These are phyloP conservation scores for Nannochloropsis gaditana DNA, from an alignment of 108 stramenopile genomes.

Conservation along the genomic window DNA sequence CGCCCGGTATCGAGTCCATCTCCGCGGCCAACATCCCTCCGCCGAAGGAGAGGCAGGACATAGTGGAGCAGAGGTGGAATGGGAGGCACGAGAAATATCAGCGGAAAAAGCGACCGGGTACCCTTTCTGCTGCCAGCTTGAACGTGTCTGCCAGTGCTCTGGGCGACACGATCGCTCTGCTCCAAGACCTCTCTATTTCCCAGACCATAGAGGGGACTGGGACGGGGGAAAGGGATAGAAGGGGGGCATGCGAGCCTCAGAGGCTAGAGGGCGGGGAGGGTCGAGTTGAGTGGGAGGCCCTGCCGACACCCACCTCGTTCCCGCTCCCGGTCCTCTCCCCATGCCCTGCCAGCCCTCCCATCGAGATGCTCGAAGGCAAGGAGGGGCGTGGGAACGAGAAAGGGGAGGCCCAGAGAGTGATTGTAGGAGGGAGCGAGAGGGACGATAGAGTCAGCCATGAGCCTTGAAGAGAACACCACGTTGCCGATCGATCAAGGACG, in stretches of 20 bases:
- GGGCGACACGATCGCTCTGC: neutral
- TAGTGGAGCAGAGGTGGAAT: too few species aligned
- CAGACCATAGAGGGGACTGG: neutral
- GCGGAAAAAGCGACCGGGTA: neutral
- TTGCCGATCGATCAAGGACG: too few species aligned
- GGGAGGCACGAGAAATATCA: neutral
- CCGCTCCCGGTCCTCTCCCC: neutral
- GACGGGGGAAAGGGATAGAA: neutral
- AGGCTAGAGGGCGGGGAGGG: neutral
- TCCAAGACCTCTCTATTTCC: neutral
- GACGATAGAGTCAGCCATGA: neutral
- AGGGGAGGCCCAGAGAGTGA: neutral
- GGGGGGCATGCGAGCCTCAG: neutral
- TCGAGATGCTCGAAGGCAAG: neutral
- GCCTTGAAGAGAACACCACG: too few species aligned
- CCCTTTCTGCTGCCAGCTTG: slow-evolving; percentile 1
- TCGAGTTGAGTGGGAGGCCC: neutral
- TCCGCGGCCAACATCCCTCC: too few species aligned
- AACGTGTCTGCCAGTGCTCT: neutral
- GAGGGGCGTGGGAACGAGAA: neutral
- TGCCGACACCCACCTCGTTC: neutral
- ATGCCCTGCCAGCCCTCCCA: neutral
- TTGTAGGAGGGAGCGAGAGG: neutral
- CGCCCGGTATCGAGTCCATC: too few species aligned
- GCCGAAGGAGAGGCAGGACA: too few species aligned